Base-by-base conservation (phyloP, 1,139 yeast species). In the Zygosaccharomyces pseudobailii region DNA sequence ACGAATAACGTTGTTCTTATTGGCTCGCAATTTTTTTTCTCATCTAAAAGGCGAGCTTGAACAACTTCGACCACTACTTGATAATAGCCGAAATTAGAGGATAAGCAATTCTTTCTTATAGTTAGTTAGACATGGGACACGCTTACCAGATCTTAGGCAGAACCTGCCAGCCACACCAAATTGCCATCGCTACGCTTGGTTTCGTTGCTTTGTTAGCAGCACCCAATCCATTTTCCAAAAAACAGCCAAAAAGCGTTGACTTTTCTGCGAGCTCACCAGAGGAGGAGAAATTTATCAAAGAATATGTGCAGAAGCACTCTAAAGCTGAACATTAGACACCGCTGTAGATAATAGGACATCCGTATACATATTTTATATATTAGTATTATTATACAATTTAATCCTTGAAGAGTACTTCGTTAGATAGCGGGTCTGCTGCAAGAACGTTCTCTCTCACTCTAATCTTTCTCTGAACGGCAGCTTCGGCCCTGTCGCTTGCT, bases 391-490 rank as follows among this genome's bases (percentile, higher is more conserved):
- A 33, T 22, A 42, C 36, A 40, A 30, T 20, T 28, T 25, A 22
- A 20, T 72, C 71, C 65, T 83, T 84, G 71, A 89, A 88, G 53
- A 89, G 71, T 27, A 79, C 80, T 55, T 81, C 89, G 67, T 87
- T 87, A 27, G 94, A 81, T 63, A 90, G 77, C 47, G 97, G 97
- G 69, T 89, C 96, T 47, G 78, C 80, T 53, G 83, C 80, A 62
- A 88, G 69, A 20, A 86, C 84, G 59, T 79, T 81, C 50, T 84
- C 88, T 70, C 95, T 80, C 72, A 75, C 80, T 70, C 80, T 84
- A 57, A 85, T 66, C 71, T 86, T 87, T 68, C 88, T 76, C 57
- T 84, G 83, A 54, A 79, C 71, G 21, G 96, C 88, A 53, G 88
- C 89, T 48, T 86, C 89, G 46, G 86, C 80, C 70, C 97, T 82